Base-by-base conservation (phyloP, 768 basidiomycete species). In the Auricularia sp. region DNA sequence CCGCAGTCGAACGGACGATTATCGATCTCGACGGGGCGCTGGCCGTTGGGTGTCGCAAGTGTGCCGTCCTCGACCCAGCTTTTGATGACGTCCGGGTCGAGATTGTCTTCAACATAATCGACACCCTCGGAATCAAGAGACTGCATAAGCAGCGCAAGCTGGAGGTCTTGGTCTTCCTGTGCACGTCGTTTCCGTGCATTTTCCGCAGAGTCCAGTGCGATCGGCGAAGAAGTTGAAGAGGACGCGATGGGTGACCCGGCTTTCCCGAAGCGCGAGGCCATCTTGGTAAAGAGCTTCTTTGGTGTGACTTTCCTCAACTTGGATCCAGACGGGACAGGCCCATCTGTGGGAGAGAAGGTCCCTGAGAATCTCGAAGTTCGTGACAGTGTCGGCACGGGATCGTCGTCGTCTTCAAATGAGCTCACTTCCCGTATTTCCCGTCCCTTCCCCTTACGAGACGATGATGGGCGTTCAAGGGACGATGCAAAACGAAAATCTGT, bases 1-100 rank as follows among this genome's bases (percentile, higher is more conserved):
- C 75, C 74, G 68, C 87, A 88, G 47, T 77, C 71, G 64, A 85
- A 87, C 56, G 14, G 47, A 18, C 47, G 8, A 12, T 34, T 29
- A 7, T 35, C 34, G 11, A 35, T 5, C 8, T 8, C 56, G 23
- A 8, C 16, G 16, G 23, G 18, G 18, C 10, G 23, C 29, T 59
- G 29, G 29, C 29, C 56, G 18, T 29, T 59, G 23, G 23, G 29
- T 8, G 23, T 29, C 53, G 53, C 53, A 54, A 54, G 53, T 7
- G 29, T n/a, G 29, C 53, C 21, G 23, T 59, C 56, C 29, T 59
- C 56, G 4, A 59, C 3, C 56, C 56, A 59, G 56, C 56, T 33
- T 8, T 18, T 21, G 8, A 59, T 29, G 56, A 59, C 18, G 14
- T 23, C 21, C 23, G 56, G 56, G 34, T 59, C 56, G 23, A 59